phyloP scores from a whole-genome alignment of 805 yeast genomes.

The Lipomyces yamanashiensis region DNA sequence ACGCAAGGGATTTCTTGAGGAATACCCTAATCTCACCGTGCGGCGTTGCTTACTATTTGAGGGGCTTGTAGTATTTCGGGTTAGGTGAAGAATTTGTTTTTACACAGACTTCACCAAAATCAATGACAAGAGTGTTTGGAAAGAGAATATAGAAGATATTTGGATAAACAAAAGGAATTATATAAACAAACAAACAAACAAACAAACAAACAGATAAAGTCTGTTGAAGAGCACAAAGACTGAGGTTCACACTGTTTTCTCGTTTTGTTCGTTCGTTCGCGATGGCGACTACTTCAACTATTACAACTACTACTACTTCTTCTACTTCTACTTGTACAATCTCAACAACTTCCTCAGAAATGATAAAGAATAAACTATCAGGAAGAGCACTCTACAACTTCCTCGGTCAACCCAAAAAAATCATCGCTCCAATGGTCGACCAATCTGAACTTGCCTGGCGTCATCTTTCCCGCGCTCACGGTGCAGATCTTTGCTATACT shows the following conservation, averaged over 20 bases:
- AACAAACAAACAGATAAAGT: not conserved
- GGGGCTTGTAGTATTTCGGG: not conserved
- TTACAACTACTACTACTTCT: not conserved
- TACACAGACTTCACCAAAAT: too few species aligned
- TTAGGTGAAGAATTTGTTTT: not conserved
- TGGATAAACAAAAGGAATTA: too few species aligned
- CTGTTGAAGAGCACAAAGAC: not conserved
- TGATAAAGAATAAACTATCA: constrained; percentile 40
- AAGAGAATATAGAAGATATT: too few species aligned
- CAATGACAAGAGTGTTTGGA: too few species aligned
- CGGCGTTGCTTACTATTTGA: not conserved
- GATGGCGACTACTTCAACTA: not conserved
- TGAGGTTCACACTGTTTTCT: not conserved
- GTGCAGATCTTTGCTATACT: constrained; percentile 92
- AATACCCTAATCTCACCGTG: not conserved
- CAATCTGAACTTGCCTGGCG: constrained; percentile 97
- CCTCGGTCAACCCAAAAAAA: constrained; percentile 75
- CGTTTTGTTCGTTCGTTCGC: not conserved
- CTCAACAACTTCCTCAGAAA: not conserved
- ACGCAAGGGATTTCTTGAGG: not conserved
- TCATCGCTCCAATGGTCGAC: constrained; percentile 99
- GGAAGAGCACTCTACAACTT: constrained; percentile 75
- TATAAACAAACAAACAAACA: too few species aligned
- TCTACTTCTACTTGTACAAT: too few species aligned
- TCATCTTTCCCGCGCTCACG: constrained; percentile 78